Percentiles rank a stretch among this genome's conserved stretches.
Conservation (phyloP, 1,284 basidiomycete species). For the Trametes polyzona region DNA sequence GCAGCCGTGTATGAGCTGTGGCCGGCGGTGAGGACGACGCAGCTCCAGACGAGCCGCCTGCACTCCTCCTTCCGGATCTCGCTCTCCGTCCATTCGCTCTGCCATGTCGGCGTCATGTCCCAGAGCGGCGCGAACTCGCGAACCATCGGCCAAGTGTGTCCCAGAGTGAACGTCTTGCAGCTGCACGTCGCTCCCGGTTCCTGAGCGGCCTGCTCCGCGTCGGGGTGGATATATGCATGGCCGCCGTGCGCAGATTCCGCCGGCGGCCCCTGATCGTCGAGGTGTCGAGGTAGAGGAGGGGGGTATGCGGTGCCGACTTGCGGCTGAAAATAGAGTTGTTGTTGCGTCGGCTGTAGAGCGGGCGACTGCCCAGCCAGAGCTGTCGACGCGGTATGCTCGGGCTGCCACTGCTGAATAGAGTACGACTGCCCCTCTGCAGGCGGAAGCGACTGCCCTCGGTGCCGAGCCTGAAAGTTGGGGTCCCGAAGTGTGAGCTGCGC, state of each 20-base stretch:
- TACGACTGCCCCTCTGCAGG: background rate
- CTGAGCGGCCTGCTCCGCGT: background rate
- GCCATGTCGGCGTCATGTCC: conserved; percentile 67
- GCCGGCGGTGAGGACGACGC: conserved; percentile 63
- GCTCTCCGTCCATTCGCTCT: conserved; percentile 55
- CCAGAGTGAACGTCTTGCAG: conserved; percentile 57
- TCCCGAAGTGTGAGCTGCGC: background rate
- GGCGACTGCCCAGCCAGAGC: background rate
- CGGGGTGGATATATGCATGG: background rate
- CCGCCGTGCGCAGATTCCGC: background rate
- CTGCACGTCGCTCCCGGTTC: conserved; percentile 40
- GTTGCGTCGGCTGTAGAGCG: background rate
- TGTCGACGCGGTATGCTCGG: background rate
- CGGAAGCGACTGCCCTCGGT: background rate
- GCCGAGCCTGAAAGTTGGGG: background rate
- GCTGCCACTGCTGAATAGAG: background rate
- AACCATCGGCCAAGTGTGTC: conserved; percentile 50
- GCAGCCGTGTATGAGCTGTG: conserved; percentile 64
- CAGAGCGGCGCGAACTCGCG: conserved; percentile 65
- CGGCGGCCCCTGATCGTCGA: background rate
- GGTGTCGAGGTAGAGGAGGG: too few relatives aligned
- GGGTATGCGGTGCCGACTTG: background rate
- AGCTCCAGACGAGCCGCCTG: conserved; percentile 72
- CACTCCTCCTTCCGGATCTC: conserved; percentile 73
- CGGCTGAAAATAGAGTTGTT: background rate